phyloP scores from a whole-genome alignment of 805 yeast genomes.

The Wickerhamiella galacta region DNA sequence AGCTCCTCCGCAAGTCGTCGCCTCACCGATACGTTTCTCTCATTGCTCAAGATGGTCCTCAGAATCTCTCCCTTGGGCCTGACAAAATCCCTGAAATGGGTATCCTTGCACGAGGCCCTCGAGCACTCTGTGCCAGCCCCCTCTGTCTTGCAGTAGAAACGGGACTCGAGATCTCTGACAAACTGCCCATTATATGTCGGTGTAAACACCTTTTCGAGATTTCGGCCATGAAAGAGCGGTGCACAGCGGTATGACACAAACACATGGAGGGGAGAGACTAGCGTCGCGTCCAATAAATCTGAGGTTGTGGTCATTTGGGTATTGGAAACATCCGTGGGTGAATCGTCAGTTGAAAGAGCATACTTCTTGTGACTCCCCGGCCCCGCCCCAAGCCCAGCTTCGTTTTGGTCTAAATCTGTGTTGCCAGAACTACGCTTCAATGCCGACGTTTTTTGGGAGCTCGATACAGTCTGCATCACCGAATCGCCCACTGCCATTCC shows the following conservation, averaged over 20 bases:
- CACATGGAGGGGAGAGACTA: constrained; percentile 11
- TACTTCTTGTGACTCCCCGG: too few relatives aligned
- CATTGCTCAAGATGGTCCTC: constrained; percentile 10
- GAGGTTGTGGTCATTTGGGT: too few relatives aligned
- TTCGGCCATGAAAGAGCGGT: constrained; percentile 4
- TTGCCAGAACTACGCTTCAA: too few relatives aligned
- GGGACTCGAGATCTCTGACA: constrained; percentile 5
- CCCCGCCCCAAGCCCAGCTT: too few relatives aligned
- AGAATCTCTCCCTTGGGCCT: constrained; percentile 5
- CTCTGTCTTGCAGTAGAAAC: constrained; percentile 10
- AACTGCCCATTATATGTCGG: constrained; percentile 11
- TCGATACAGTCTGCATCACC: too few relatives aligned
- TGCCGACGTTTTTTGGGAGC: too few relatives aligned
- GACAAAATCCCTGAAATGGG: constrained; percentile 12
- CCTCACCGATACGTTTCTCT: constrained; percentile 5
- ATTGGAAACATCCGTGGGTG: too few relatives aligned
- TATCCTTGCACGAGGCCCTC: constrained; percentile 6
- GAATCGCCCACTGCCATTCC: too few relatives aligned
- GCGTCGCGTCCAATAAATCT: too few relatives aligned
- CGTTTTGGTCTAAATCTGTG: too few relatives aligned
- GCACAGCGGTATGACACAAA: constrained; percentile 12
- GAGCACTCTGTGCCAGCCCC: constrained; percentile 5
- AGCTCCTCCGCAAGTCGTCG: constrained; percentile 5
- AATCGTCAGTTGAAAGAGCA: too few relatives aligned
- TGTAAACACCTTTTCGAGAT: constrained; percentile 8